Conservation (phyloP, 352 stramenopile species). For the Phytophthora brassicae region DNA sequence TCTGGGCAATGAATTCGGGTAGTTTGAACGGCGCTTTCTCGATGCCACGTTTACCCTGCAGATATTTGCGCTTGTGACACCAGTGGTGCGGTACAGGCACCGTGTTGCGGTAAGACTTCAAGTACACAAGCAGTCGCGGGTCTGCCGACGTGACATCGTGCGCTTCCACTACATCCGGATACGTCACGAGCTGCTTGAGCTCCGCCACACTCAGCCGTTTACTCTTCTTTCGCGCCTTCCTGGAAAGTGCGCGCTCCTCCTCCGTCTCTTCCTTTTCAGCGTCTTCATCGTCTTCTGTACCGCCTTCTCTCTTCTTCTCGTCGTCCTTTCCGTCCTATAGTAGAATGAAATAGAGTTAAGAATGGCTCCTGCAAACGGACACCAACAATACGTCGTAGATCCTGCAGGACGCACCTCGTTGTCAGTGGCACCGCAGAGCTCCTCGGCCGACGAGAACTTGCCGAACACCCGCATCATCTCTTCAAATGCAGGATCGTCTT, state of each 20-base stretch:
- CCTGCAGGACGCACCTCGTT: constrained; percentile 39
- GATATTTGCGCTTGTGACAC: constrained; percentile 98
- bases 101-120: constrained; percentile 96
- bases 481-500: constrained; percentile 71
- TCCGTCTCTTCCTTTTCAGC: constrained; percentile 34
- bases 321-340: constrained; percentile 31
- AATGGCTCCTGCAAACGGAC: neutral
- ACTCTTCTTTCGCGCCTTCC: constrained; percentile 94
- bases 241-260: constrained; percentile 71
- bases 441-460: constrained; percentile 82
- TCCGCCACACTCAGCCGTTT: constrained; percentile 94
- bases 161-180: constrained; percentile 95
- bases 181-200: constrained; percentile 94
- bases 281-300: constrained; percentile 19
- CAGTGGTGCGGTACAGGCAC: constrained; percentile 97
- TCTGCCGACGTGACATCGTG: constrained; percentile 97
- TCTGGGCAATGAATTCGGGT: constrained; percentile 98
- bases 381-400: no score
- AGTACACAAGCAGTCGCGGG: constrained; percentile 93
- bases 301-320: constrained; percentile 26
- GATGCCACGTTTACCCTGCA: constrained; percentile 96
- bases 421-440: constrained; percentile 62
- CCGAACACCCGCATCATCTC: constrained; percentile 90
- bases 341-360: constrained; percentile 1
- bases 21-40: constrained; percentile 96